Conservation (phyloP, 208 protist species). For the Eutreptiella sp. region DNA sequence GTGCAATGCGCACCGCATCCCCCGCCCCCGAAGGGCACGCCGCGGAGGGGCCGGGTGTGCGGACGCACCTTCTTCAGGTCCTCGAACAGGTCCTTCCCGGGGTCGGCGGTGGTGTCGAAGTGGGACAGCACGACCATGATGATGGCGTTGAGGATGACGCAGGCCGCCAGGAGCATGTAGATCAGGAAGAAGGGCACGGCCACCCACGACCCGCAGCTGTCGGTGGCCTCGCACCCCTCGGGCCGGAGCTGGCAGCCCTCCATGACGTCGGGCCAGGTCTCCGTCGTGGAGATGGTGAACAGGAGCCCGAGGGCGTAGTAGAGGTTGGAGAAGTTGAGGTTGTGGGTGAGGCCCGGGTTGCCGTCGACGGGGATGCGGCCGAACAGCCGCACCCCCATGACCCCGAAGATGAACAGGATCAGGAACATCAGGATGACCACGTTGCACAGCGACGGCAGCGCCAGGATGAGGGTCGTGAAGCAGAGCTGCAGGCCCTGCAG, state of each 20-base stretch:
- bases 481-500: conserved; percentile 10
- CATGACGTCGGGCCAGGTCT: conserved; percentile 74
- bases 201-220: conserved; percentile 64
- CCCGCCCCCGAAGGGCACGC: no score
- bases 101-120: no score
- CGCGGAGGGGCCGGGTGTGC: no score
- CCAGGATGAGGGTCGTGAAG: conserved; percentile 5
- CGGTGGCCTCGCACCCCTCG: conserved; percentile 11
- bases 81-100: no score
- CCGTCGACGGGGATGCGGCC: conserved; percentile 17
- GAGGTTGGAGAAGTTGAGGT: conserved; percentile 74
- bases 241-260: conserved; percentile 47
- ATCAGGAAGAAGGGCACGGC: conserved; percentile 70
- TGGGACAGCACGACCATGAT: conserved; percentile 70
- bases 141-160: conserved; percentile 64
- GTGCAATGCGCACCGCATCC: no score
- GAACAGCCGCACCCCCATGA: conserved; percentile 27
- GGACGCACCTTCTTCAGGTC: no score
- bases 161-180: conserved; percentile 63
- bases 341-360: no score
- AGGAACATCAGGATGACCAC: conserved; percentile 19
- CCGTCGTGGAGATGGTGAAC: conserved; percentile 70
- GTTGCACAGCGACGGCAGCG: conserved; percentile 27
- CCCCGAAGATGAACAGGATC: conserved; percentile 27
- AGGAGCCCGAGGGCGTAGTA: conserved; percentile 73